Evolutionary conservation across 495 filamentous ascomycete genomes (phyloP).

Genomic region (Rusavskia elegans): DNA sequence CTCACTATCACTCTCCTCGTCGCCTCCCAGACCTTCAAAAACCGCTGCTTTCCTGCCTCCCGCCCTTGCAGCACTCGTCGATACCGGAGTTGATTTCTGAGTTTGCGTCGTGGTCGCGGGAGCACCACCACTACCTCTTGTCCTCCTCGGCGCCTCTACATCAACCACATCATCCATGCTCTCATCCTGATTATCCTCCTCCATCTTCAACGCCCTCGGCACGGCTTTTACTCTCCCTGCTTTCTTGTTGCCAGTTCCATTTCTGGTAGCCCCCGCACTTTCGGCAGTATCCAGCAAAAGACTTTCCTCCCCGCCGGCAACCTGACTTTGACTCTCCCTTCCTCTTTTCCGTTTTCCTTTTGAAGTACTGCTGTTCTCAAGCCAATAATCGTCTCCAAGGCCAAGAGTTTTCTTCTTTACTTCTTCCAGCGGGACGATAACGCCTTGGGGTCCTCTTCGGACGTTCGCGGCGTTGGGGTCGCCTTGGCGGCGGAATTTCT

Average conservation of each 20-base stretch:
- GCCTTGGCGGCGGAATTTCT: conserved; percentile 60
- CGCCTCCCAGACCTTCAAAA: conserved; percentile 9
- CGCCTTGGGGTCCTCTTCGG: conserved; percentile 28
- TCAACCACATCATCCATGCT: conserved; percentile 14
- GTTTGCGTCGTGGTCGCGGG: too few species aligned
- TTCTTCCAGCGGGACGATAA: conserved; percentile 70
- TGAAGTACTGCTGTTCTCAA: conserved; percentile 28
- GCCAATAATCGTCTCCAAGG: conserved; percentile 74
- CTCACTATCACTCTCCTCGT: conserved; percentile 28
- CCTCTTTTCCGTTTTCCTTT: conserved; percentile 19
- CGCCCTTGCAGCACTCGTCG: conserved; percentile 12
- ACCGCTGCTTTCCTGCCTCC: conserved; percentile 27
- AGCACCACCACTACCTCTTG: conserved; percentile 3
- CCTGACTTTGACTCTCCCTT: conserved; percentile 12
- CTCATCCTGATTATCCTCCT: conserved; percentile 10
- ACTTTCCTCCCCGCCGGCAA: background rate
- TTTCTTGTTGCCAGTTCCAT: too few species aligned
- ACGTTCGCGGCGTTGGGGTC: conserved; percentile 26
- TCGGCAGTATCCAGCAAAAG: background rate
- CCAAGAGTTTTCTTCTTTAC: conserved; percentile 65
- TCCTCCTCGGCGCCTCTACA: conserved; percentile 12
- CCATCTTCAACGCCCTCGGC: conserved; percentile 11
- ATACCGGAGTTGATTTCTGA: too few species aligned
- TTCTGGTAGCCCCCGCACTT: background rate
- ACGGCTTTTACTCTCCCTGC: conserved; percentile 3